These are phyloP conservation scores for Poa annua DNA, from an alignment of 176 grass and related monocot species.

Conservation along the genomic window DNA sequence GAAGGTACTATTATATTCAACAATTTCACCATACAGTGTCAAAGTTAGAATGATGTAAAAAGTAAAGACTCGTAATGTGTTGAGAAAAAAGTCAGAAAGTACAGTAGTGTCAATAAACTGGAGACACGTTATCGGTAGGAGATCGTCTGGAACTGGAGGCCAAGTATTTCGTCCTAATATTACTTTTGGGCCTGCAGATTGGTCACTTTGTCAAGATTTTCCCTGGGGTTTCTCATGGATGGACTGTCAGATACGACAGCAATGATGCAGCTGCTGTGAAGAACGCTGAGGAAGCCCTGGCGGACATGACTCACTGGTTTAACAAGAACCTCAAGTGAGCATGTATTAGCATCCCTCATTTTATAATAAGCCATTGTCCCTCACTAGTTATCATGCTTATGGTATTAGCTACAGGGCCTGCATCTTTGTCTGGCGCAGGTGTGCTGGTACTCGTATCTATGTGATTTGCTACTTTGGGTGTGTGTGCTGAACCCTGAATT, in stretches of 20 bases:
- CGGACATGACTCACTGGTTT: slow-evolving; percentile 65
- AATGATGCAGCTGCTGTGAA: slow-evolving; percentile 53
- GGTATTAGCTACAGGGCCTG: not conserved
- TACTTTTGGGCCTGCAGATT: slow-evolving; percentile 41
- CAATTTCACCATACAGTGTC: not conserved
- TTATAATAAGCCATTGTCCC: not conserved
- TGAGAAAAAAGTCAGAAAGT: not conserved
- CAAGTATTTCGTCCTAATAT: not conserved
- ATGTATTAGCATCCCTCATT: not conserved
- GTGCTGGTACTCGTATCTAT: not conserved
- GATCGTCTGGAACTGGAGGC: not conserved
- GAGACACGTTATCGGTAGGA: not conserved
- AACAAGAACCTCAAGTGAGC: slow-evolving; percentile 55
- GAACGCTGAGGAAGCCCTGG: slow-evolving; percentile 58
- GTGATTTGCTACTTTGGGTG: not conserved
- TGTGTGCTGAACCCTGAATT: not conserved
- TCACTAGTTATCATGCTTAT: not conserved
- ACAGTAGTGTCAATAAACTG: not conserved
- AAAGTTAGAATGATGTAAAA: not conserved
- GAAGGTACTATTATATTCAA: not conserved
- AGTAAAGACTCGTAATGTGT: not conserved
- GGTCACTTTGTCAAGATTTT: slow-evolving; percentile 66
- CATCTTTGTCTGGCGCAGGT: not conserved
- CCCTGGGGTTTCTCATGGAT: slow-evolving; percentile 71
- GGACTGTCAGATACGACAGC: slow-evolving; percentile 57